Evolutionary conservation across 2,329 filamentous ascomycete species (phyloP).

Genomic region (Didymella keratinophila): DNA sequence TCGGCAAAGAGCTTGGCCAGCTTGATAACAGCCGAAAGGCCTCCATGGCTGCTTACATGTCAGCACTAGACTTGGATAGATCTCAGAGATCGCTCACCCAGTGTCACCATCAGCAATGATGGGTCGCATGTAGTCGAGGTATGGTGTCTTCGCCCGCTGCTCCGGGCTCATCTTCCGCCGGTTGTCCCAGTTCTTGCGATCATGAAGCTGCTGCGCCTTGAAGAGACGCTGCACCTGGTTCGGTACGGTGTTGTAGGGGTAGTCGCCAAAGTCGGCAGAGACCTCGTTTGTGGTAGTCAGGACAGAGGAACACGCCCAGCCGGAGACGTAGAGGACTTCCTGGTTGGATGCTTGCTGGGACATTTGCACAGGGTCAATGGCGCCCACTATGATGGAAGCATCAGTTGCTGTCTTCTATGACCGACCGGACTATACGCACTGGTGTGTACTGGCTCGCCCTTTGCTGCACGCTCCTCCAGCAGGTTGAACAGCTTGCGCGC

Average conservation of each 20-base stretch:
- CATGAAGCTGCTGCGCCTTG: conserved; percentile 96
- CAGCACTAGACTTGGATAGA: conserved; percentile 5
- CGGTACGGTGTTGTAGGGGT: conserved; percentile 98
- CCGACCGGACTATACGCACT: conserved; percentile 63
- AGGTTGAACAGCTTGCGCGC: conserved; percentile 93
- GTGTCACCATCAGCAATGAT: conserved; percentile 98
- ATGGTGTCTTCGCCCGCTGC: conserved; percentile 77
- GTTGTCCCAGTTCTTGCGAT: conserved; percentile 91
- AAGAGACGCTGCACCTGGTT: conserved; percentile 96
- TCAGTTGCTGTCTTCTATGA: conserved; percentile 40
- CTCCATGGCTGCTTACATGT: conserved; percentile 72
- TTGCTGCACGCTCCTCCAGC: conserved; percentile 76
- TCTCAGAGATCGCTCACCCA: conserved; percentile 56
- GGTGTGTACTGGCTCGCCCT: conserved; percentile 90
- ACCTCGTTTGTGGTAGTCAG: conserved; percentile 96
- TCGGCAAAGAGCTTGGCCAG: conserved; percentile 97
- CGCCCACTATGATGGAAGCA: conserved; percentile 72
- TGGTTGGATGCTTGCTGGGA: conserved; percentile 96
- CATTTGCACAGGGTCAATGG: conserved; percentile 99
- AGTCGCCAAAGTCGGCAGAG: conserved; percentile 96
- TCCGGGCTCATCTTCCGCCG: conserved; percentile 79
- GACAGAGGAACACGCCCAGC: conserved; percentile 95
- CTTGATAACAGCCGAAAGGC: conserved; percentile 91
- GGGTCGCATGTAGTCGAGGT: conserved; percentile 89
- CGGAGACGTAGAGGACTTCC: conserved; percentile 93